Evolutionary conservation across 129 eudicot species (phyloP), one percentile per base, ranked within the genome.

Genomic region (Flaveria trinervia): DNA sequence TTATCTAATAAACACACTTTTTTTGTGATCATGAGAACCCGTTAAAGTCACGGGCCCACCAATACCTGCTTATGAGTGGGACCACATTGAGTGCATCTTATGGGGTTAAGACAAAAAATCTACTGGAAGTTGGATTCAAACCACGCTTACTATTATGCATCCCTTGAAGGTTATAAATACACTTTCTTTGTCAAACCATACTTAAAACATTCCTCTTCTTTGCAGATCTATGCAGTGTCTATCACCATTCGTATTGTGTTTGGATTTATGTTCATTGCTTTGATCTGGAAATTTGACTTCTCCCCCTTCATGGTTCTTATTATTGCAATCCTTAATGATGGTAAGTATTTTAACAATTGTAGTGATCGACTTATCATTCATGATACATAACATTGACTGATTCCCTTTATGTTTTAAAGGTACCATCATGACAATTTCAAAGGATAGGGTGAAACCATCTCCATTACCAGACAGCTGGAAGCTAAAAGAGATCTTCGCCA

Each of bases 401-500:
- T 36, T 13, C 69, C 45, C 6, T 2, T 5, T 64, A 64, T 64
- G 46, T 64, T 64, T 64, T 30, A 64, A 14, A 64, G 69, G 69
- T 36, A 66, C 71, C 10, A 66, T 66, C 71, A 66, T 66, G 71
- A 66, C 71, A 66, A 66, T 66, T 30, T 66, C 71, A 17, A 66
- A 66, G 50, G 71, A 66, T 18, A 66, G 71, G 9, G 71, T 66
- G 50, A 66, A 66, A 41, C 71, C 71, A 66, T 66, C 71, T 39
- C 71, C 71, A 1, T 39, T 66, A 17, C 71, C 71, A 8, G 71
- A 66, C 23, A 36, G 50, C 15, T 66, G 71, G 71, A 66, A 66
- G 51, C 71, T 66, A n/a, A 66, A 66, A 36, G 71, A 66, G 50
- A 66, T 66, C 71, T 66, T 66, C 18, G 71, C 71, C 50, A 66